These are phyloP conservation scores for Fraxinus xanthoxyloides DNA, from an alignment of 305 asterid species.

Conservation along the genomic window DNA sequence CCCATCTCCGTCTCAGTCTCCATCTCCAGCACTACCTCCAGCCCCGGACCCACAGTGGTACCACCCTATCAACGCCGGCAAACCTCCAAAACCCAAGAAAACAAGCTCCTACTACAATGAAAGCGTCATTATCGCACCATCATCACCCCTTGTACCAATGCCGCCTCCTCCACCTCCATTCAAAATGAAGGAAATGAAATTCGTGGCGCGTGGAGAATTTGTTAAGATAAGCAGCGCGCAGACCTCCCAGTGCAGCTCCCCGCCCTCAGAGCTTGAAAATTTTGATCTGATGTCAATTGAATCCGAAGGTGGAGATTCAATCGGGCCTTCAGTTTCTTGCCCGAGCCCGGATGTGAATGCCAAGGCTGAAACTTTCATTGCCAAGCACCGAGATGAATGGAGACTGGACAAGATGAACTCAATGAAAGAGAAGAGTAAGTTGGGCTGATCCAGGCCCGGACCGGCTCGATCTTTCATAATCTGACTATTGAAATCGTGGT, in stretches of 20 bases:
- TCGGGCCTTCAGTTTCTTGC: conserved; percentile 52
- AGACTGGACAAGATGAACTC: conserved; percentile 73
- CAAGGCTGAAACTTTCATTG: conserved; percentile 75
- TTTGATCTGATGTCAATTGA: conserved; percentile 44
- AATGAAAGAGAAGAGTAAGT: conserved; percentile 33
- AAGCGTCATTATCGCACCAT: conserved; percentile 42
- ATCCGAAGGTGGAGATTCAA: conserved; percentile 52
- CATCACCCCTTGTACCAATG: conserved; percentile 58
- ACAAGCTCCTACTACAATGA: conserved; percentile 33
- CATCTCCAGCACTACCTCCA: conserved; percentile 38
- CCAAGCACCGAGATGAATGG: conserved; percentile 76
- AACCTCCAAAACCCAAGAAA: conserved; percentile 66
- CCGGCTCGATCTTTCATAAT: not conserved
- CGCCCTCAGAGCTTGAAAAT: conserved; percentile 73
- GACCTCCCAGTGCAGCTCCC: conserved; percentile 70
- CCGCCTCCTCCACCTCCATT: conserved; percentile 62
- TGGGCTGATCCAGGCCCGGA: conserved; percentile 24
- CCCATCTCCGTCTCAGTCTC: conserved; percentile 19
- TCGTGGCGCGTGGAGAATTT: conserved; percentile 53
- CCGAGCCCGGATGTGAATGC: conserved; percentile 92
- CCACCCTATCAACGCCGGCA: conserved; percentile 29
- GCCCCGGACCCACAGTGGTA: conserved; percentile 15
- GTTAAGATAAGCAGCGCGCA: conserved; percentile 51
- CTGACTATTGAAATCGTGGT: conserved; percentile 9
- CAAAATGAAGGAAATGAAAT: conserved; percentile 50